phyloP scores from a whole-genome alignment of 805 yeast genomes.

The Ogataea trehalophila region DNA sequence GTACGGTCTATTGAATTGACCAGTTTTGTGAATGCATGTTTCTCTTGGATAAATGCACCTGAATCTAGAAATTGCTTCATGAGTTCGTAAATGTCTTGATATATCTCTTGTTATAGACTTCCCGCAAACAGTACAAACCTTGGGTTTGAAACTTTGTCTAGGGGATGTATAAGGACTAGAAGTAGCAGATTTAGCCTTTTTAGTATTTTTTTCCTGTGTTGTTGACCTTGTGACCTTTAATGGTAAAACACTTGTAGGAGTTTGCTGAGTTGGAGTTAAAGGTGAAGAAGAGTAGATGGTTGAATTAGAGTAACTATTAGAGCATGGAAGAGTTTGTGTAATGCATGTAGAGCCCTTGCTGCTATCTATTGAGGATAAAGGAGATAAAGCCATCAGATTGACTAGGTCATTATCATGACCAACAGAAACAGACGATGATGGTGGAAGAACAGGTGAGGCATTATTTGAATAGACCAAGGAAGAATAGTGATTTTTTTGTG shows the following conservation, averaged over 20 bases:
- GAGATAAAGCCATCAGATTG: background rate
- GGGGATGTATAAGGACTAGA: background rate
- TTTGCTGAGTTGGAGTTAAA: too few species aligned
- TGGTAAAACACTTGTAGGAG: too few species aligned
- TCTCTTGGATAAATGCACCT: conserved; percentile 52
- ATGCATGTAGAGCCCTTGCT: background rate
- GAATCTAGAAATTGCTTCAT: conserved; percentile 52
- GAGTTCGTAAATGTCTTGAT: conserved; percentile 59
- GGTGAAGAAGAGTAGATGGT: too few species aligned
- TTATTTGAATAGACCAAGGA: background rate
- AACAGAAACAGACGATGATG: background rate
- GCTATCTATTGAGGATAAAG: background rate
- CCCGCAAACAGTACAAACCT: conserved; percentile 46
- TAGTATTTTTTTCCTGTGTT: background rate
- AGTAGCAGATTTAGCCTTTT: background rate
- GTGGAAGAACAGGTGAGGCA: background rate
- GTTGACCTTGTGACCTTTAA: background rate
- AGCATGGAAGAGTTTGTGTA: too few species aligned
- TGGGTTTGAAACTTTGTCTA: conserved; percentile 5
- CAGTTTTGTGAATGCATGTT: conserved; percentile 54
- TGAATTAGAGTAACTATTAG: too few species aligned
- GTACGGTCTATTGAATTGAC: conserved; percentile 62
- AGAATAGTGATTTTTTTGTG: background rate
- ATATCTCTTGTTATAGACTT: conserved; percentile 54
- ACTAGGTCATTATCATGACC: background rate